phyloP scores from a whole-genome alignment of 306 rosid species.

The Dalbergia oliveri region DNA sequence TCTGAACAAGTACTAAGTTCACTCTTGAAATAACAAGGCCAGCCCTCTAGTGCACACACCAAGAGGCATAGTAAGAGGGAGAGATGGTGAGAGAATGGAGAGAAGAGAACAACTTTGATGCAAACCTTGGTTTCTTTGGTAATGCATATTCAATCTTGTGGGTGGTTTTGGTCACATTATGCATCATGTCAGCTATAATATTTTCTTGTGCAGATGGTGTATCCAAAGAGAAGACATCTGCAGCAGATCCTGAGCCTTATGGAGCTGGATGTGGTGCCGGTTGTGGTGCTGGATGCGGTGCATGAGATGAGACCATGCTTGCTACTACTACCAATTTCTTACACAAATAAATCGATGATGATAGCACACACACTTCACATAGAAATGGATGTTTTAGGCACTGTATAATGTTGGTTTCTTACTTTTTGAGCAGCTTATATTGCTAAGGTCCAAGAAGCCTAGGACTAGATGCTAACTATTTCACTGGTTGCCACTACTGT shows the following conservation, averaged over 20 bases:
- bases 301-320: constrained; percentile 33
- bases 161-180: constrained; percentile 58
- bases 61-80: not conserved
- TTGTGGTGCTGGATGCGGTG: constrained; percentile 80
- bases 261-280: constrained; percentile 70
- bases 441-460: constrained; percentile 5
- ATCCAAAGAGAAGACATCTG: constrained; percentile 60
- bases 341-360: constrained; percentile 22
- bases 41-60: constrained; percentile 2
- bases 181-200: constrained; percentile 58
- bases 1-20: constrained; percentile 10
- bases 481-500: constrained; percentile 15
- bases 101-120: constrained; percentile 48
- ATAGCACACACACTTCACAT: not conserved
- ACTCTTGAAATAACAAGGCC: constrained; percentile 38
- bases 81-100: constrained; percentile 67
- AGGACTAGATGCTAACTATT: constrained; percentile 37
- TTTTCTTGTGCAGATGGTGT: constrained; percentile 73
- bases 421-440: constrained; percentile 25
- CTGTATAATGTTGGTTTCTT: constrained; percentile 18
- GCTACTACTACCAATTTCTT: not conserved
- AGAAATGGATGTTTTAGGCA: constrained; percentile 9
- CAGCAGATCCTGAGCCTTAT: constrained; percentile 55
- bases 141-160: constrained; percentile 46
- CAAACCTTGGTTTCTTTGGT: constrained; percentile 42